These are phyloP conservation scores for Acacia crassicarpa DNA, from an alignment of 306 rosid genomes.

Conservation along the genomic window DNA sequence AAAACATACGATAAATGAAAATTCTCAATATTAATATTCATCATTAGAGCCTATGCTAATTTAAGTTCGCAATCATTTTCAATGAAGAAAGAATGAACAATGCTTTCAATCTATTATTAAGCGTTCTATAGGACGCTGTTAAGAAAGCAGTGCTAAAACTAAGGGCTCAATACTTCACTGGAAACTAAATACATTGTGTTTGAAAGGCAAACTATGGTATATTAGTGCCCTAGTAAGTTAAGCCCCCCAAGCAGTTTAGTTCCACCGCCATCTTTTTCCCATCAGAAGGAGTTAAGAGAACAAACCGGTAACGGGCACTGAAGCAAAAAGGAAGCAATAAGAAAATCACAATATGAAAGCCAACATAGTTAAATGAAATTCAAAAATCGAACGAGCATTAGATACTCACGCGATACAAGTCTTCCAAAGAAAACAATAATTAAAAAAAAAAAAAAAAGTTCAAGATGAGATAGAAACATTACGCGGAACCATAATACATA, in stretches of 20 bases:
- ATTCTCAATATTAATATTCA: constrained; percentile 19
- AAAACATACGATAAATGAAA: constrained; percentile 28
- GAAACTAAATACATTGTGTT: constrained; percentile 4
- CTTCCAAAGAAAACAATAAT: constrained; percentile 8
- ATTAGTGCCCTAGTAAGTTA: constrained; percentile 5
- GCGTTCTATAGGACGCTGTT: neutral
- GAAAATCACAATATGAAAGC: neutral
- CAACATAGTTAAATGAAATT: neutral
- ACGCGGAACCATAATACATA: neutral
- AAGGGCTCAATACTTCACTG: constrained; percentile 11
- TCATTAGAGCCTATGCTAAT: neutral
- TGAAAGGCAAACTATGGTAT: neutral
- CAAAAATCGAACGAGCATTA: constrained; percentile 19
- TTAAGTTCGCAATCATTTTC: constrained; percentile 22
- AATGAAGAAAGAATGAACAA: constrained; percentile 17
- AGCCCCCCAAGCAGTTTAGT: constrained; percentile 3
- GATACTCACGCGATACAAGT: constrained; percentile 16
- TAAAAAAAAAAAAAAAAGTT: neutral
- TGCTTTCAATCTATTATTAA: neutral
- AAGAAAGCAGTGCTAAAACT: constrained; percentile 1
- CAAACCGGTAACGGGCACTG: neutral
- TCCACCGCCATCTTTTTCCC: constrained; percentile 26
- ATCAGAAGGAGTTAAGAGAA: neutral
- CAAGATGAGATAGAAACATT: neutral
- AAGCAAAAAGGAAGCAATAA: neutral